A percentile compares a stretch with the other conserved stretches of the same genome.
Evolutionary conservation across 2,329 filamentous ascomycete genomes (phyloP).

Genomic region (Xylogone sp.): DNA sequence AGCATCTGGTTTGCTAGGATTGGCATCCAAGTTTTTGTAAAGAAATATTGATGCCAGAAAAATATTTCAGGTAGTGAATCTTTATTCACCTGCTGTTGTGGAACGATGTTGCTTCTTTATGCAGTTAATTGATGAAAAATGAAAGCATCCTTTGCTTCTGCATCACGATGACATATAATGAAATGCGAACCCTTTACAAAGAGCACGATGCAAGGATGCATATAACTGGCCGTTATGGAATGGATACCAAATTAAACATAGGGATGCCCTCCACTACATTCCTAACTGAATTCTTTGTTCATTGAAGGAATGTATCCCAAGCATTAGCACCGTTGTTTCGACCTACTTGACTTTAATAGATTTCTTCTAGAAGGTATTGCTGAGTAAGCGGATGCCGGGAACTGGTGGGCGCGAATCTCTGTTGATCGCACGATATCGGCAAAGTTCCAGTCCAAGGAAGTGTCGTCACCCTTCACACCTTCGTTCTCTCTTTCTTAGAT

Average conservation of each 20-base stretch:
- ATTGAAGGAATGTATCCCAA: neutral
- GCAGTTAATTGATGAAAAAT: neutral
- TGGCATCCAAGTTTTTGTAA: conserved; percentile 59
- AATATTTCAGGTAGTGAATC: no score
- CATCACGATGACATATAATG: neutral
- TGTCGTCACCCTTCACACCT: neutral
- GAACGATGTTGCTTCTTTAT: no score
- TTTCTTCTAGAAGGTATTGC: no score
- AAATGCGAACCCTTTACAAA: neutral
- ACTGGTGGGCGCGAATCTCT: neutral
- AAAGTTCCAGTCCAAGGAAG: neutral
- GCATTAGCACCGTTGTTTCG: no score
- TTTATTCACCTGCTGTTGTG: no score
- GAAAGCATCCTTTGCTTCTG: neutral
- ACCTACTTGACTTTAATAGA: no score
- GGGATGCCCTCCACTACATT: no score
- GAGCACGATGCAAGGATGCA: neutral
- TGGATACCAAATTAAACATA: neutral
- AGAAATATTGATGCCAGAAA: neutral
- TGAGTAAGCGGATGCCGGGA: neutral
- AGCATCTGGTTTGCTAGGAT: conserved; percentile 39
- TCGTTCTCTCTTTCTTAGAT: neutral
- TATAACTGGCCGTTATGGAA: neutral
- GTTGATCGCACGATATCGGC: neutral
- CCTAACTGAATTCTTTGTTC: neutral